Evolutionary conservation across 768 basidiomycete genomes (phyloP).

Genomic region (Phylloporus sp.): DNA sequence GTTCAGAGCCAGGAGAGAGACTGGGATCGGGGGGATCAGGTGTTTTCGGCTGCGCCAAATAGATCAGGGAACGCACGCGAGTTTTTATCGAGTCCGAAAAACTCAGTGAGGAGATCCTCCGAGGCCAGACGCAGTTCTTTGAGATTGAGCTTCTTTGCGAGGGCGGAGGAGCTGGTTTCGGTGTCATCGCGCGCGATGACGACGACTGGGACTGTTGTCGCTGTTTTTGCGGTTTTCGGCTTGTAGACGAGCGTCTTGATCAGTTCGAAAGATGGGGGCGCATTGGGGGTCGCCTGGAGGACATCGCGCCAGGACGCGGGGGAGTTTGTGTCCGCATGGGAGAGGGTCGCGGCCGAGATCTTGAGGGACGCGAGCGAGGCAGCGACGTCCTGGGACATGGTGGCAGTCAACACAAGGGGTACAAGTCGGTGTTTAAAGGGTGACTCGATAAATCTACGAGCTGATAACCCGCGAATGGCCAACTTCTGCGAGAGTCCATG

Average conservation of each 20-base stretch:
- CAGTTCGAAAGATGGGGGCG: constrained; percentile 62
- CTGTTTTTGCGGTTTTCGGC: constrained; percentile 91
- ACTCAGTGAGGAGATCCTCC: constrained; percentile 81
- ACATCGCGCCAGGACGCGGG: constrained; percentile 77
- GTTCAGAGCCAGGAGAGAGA: constrained; percentile 77
- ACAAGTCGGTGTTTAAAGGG: neutral
- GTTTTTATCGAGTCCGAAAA: constrained; percentile 82
- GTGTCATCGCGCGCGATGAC: constrained; percentile 82
- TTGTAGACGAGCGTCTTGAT: constrained; percentile 93
- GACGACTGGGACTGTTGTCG: constrained; percentile 78
- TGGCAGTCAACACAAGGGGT: neutral
- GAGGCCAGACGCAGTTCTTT: constrained; percentile 87
- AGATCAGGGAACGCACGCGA: constrained; percentile 56
- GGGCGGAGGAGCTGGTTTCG: constrained; percentile 72
- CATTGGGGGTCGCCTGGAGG: constrained; percentile 48
- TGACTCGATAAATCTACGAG: constrained; percentile 27
- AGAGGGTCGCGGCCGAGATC: constrained; percentile 52
- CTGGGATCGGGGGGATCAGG: constrained; percentile 36
- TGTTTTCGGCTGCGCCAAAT: neutral
- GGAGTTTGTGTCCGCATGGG: constrained; percentile 62
- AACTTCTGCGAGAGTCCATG: constrained; percentile 18
- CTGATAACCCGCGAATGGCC: constrained; percentile 1
- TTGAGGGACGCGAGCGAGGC: constrained; percentile 49
- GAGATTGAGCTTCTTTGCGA: constrained; percentile 76
- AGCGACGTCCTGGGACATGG: neutral